Evolutionary conservation across 495 filamentous ascomycete genomes (phyloP), one percentile per base, ranked within the genome.

Genomic region (Penicillium turbatum): DNA sequence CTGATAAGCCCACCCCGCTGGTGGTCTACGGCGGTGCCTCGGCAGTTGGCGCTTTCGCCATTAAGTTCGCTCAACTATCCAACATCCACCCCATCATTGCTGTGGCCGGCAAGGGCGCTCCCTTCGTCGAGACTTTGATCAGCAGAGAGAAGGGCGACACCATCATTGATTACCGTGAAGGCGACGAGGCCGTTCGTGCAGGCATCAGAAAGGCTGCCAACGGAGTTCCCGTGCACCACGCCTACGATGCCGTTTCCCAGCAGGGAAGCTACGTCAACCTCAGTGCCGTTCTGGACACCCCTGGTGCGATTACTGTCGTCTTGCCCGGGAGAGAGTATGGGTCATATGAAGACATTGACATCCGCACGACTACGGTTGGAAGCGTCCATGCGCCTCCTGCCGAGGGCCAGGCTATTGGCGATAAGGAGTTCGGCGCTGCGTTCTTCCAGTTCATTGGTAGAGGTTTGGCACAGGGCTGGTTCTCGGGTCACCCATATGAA

Each of bases 31-130:
- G 88, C 12, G 88, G 78, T 0, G 73, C 83, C 0, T 72, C 79
- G 0, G 82, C 88, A 0, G 87, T 90, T 0, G 88, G 88, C 2
- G 69, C 82, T 27, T 91, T 81, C 55, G 81, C 80, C 5, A 70
- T 90, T 51, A 86, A 90, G 63, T 69, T 90, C 17, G 87, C 87
- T 16, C 60, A 55, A n/a, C 65, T 73, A 15, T 81, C 84, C 31
- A 84, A 88, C 59, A 85, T 92, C 53, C 86, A 89, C 63, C 88
- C 87, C 0, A 54, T 90, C n/a, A 84, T 90, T 50, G 80, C 69
- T 34, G 72, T 92, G 5, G 87, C 87, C 1, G 87, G 87, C 1
- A 69, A 71, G 16, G 81, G 82, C 9, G 66, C 61, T 11, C 36
- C 77, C 5, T 81, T 79, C 57, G 83, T 89, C 1, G 74, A 82